Evolutionary conservation across 164 flowering plant species (phyloP).

Genomic region (Vitis amurensis): DNA sequence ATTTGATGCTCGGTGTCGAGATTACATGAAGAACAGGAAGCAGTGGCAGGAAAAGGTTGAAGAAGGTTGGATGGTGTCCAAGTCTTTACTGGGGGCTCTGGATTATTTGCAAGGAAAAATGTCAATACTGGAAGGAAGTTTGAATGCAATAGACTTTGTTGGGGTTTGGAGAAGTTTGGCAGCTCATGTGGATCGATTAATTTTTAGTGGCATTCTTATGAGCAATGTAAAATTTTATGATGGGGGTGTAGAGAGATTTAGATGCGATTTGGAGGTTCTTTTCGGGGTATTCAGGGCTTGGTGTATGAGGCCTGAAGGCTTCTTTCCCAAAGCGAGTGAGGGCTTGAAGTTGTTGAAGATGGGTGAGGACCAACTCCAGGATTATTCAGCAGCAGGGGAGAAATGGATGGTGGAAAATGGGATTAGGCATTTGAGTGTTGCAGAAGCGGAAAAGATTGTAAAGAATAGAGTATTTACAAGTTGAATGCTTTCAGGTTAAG

Average conservation of each 20-base stretch:
- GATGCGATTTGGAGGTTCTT: slow-evolving; percentile 62
- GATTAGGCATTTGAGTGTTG: slow-evolving; percentile 52
- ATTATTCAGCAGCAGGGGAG: slow-evolving; percentile 38
- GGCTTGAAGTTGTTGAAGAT: slow-evolving; percentile 74
- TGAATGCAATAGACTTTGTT: slow-evolving; percentile 72
- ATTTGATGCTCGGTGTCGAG: slow-evolving; percentile 70
- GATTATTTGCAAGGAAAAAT: slow-evolving; percentile 82
- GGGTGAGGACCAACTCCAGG: slow-evolving; percentile 49
- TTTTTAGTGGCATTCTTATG: slow-evolving; percentile 63
- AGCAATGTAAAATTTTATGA: slow-evolving; percentile 65
- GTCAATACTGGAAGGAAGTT: slow-evolving; percentile 43
- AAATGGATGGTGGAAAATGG: slow-evolving; percentile 65
- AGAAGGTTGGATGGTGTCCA: slow-evolving; percentile 63
- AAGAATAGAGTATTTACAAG: slow-evolving; percentile 50
- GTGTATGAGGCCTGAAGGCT: slow-evolving; percentile 95
- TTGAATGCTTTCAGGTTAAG: slow-evolving; percentile 13
- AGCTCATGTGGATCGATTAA: slow-evolving; percentile 53
- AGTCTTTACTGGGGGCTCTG: slow-evolving; percentile 62
- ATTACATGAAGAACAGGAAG: slow-evolving; percentile 75
- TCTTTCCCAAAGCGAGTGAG: slow-evolving; percentile 72
- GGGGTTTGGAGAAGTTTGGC: slow-evolving; percentile 84
- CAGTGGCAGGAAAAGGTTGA: slow-evolving; percentile 90
- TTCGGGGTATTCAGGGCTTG: slow-evolving; percentile 77
- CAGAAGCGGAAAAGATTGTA: slow-evolving; percentile 65
- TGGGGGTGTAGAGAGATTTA: slow-evolving; percentile 67